Evolutionary conservation across 2,329 filamentous ascomycete species (phyloP), one percentile per base, ranked within the genome.

Genomic region (Meredithiella fracta): DNA sequence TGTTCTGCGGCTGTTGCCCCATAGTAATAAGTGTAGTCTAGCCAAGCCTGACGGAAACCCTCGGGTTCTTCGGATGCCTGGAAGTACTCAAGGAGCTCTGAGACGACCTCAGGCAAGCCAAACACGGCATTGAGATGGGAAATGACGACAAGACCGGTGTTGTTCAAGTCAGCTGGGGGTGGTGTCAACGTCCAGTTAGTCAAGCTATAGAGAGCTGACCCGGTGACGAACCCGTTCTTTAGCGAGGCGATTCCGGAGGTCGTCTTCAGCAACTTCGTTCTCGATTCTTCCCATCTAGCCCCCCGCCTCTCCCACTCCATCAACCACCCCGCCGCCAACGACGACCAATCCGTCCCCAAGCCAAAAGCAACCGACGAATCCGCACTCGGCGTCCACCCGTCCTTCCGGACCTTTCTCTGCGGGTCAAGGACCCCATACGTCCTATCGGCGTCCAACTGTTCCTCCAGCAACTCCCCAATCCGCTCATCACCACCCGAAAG

Each of bases 11-110:
- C 64, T 0, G 68, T 62, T 0, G 75, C 77, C 7, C 69, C 68
- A 61, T 77, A 82, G 64, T 78, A 79, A 62, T 73, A 74, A 62
- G 76, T 78, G 65, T 82, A 82, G 52, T 80, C 78, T 1, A 80
- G 65, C 72, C 77, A 82, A 0, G 72, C 75, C 5, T 73, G 64
- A 51, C 74, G 68, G 62, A 82, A 80, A 0, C 70, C 71, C 7
- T 67, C 61, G 0, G 77, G 74, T 0, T 72, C 59, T 1, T 73
- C 69, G 1, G 69, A 66, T 1, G 68, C 71, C 14, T 69, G 71
- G 61, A 75, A 72, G 49, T 77, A 70, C 1, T n/a, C n/a, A n/a
- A 76, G 66, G 1, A 79, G 61, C 59, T 82, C 77, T 0, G 77
- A 73, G 7, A 78, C 67, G 1, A 80, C 75, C 63, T 82, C 79